These are phyloP conservation scores for Sclerotinia borealis DNA, from an alignment of 2,329 filamentous ascomycete genomes.

Conservation along the genomic window DNA sequence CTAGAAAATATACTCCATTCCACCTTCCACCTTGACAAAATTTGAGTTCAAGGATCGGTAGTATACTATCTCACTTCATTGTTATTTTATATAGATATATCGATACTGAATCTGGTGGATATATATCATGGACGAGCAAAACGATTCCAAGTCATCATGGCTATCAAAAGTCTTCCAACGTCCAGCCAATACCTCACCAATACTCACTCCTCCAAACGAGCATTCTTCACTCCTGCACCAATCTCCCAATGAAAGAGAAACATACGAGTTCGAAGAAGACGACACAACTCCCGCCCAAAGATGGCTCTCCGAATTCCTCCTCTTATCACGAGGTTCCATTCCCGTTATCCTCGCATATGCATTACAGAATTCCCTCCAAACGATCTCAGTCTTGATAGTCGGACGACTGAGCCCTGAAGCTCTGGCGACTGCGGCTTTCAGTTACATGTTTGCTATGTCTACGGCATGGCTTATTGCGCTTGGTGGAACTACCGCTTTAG, in stretches of 20 bases:
- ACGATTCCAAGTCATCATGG: slow-evolving; percentile 26
- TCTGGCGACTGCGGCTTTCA: slow-evolving; percentile 75
- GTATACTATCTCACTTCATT: not conserved
- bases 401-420: slow-evolving; percentile 74
- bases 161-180: slow-evolving; percentile 25
- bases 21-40: too few relatives aligned
- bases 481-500: slow-evolving; percentile 78
- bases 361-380: slow-evolving; percentile 80
- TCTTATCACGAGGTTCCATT: slow-evolving; percentile 62
- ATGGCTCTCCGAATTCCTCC: slow-evolving; percentile 55
- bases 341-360: slow-evolving; percentile 81
- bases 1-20: not conserved
- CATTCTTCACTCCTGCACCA: slow-evolving; percentile 27
- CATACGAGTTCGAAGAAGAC: slow-evolving; percentile 25
- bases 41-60: not conserved
- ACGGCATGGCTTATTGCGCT: slow-evolving; percentile 82
- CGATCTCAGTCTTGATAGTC: slow-evolving; percentile 72
- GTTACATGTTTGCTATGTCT: slow-evolving; percentile 91
- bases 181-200: slow-evolving; percentile 13
- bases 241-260: slow-evolving; percentile 20
- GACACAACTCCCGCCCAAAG: slow-evolving; percentile 18
- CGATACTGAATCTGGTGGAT: not conserved
- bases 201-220: slow-evolving; percentile 28
- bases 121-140: slow-evolving; percentile 11
- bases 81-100: not conserved